Evolutionary conservation across 495 filamentous ascomycete genomes (phyloP).

Genomic region (Parachaetomium inaequale): DNA sequence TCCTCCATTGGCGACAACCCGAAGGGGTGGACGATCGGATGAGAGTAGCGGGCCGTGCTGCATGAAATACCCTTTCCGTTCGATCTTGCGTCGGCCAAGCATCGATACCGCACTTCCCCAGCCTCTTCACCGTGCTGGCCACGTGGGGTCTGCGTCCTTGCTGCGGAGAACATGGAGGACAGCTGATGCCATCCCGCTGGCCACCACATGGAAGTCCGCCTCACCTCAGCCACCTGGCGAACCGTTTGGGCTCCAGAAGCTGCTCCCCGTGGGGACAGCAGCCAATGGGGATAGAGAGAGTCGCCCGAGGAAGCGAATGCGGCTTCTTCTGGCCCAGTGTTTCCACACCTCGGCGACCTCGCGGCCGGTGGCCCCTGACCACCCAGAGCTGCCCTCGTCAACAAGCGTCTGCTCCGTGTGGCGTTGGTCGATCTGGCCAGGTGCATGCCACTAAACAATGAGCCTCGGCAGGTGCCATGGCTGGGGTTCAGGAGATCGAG

Average conservation of each 20-base stretch:
- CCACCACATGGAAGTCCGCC: conserved; percentile 15
- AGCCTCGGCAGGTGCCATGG: conserved; percentile 9
- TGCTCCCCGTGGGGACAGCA: conserved; percentile 16
- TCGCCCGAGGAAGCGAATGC: neutral
- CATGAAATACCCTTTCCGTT: conserved; percentile 12
- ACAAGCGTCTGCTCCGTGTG: neutral
- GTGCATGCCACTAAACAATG: conserved; percentile 19
- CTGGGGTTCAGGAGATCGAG: conserved; percentile 1
- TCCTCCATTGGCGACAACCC: neutral
- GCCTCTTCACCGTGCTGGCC: conserved; percentile 10
- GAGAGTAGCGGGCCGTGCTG: conserved; percentile 10
- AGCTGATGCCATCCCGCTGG: neutral
- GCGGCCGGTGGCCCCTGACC: neutral
- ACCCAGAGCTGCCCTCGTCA: neutral
- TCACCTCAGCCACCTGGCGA: conserved; percentile 16
- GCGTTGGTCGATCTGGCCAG: conserved; percentile 1
- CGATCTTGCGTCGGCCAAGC: conserved; percentile 10
- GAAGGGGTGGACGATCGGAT: conserved; percentile 12
- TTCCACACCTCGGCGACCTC: neutral
- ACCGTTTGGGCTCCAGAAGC: neutral
- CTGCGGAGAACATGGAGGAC: neutral
- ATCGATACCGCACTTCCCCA: neutral
- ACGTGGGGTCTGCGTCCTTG: conserved; percentile 16
- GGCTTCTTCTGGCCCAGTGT: neutral
- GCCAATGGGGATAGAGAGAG: conserved; percentile 19